phyloP scores from a whole-genome alignment of 306 rosid species.

The Cicer cuneatum region DNA sequence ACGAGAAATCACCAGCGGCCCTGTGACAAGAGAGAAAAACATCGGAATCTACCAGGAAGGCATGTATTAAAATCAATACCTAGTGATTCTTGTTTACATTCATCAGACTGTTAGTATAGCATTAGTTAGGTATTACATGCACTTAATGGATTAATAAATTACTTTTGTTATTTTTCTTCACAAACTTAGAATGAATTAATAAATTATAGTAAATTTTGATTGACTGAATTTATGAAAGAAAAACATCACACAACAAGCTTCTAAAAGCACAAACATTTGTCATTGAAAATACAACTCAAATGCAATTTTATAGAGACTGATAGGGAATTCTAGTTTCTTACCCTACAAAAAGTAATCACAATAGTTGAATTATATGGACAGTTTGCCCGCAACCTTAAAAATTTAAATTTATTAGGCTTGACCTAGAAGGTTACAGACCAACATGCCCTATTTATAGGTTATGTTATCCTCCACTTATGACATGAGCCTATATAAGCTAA shows the following conservation, averaged over 20 bases:
- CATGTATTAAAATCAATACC: conserved; percentile 21
- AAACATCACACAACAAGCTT: conserved; percentile 5
- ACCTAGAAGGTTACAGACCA: neutral
- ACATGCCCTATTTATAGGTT: neutral
- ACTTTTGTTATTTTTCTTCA: neutral
- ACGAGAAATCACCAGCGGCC: conserved; percentile 28
- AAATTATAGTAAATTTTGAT: neutral
- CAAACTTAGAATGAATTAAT: neutral
- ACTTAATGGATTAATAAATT: neutral
- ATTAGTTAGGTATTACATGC: neutral
- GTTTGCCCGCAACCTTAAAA: neutral
- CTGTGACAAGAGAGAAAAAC: conserved; percentile 24
- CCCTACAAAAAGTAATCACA: neutral
- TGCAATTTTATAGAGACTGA: neutral
- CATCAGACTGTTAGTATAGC: neutral
- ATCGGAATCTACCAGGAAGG: conserved; percentile 22
- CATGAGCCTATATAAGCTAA: neutral
- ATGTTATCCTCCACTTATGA: neutral
- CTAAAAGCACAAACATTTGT: conserved; percentile 22
- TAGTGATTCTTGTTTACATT: neutral
- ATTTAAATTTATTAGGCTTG: conserved; percentile 2
- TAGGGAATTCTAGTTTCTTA: neutral
- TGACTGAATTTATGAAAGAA: conserved; percentile 16
- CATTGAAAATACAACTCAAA: neutral
- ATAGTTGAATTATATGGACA: neutral